Conservation (phyloP, 176 grass and related monocot species). For the Eleusine coracana region DNA sequence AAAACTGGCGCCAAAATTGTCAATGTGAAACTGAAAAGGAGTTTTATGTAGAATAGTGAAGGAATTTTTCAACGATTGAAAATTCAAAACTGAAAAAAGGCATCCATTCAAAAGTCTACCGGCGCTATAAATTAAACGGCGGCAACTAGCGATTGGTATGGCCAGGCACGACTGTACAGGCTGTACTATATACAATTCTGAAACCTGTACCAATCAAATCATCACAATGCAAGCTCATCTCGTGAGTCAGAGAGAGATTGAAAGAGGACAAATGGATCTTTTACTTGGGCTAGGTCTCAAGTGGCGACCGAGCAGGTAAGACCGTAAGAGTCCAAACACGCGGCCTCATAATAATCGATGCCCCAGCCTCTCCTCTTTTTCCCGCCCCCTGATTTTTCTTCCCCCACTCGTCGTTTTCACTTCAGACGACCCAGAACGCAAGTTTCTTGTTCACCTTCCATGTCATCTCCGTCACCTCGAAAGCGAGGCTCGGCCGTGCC, state of each 20-base stretch:
- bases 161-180: not conserved
- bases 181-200: not conserved
- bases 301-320: not conserved
- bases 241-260: not conserved
- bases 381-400: not conserved
- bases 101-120: not conserved
- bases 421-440: not conserved
- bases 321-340: slow-evolving; percentile 23
- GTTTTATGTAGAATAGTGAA: too few relatives aligned
- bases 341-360: not conserved
- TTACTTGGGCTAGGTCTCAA: not conserved
- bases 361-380: not conserved
- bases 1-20: not conserved
- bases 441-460: not conserved
- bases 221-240: not conserved
- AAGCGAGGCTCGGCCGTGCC: not conserved
- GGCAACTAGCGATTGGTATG: not conserved
- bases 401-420: slow-evolving; percentile 6
- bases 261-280: not conserved
- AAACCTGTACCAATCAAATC: not conserved
- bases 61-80: not conserved
- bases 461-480: slow-evolving; percentile 16
- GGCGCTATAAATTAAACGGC: not conserved
- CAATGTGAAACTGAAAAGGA: not conserved
- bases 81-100: not conserved